These are phyloP conservation scores for Saturnispora sekii DNA, from an alignment of 805 yeast species.

Conservation along the genomic window DNA sequence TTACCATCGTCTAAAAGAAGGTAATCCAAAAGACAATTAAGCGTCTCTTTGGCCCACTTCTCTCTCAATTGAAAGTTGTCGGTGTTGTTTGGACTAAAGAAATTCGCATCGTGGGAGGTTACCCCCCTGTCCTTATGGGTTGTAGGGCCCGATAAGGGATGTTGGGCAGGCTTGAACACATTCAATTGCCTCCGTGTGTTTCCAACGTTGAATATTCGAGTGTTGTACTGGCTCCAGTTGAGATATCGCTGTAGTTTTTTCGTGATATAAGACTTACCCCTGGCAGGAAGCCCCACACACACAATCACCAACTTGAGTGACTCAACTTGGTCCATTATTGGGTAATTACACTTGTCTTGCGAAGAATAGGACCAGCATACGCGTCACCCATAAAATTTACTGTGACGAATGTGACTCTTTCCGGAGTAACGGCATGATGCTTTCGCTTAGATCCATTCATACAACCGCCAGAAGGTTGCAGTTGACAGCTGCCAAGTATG, in stretches of 20 bases:
- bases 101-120: constrained; percentile 30
- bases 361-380: neutral
- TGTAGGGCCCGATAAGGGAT: constrained; percentile 29
- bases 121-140: neutral
- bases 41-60: constrained; percentile 42
- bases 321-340: constrained; percentile 13
- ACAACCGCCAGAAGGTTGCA: constrained; percentile 1
- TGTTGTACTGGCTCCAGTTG: constrained; percentile 52
- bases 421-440: constrained; percentile 8
- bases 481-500: constrained; percentile 13
- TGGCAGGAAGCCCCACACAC: constrained; percentile 69
- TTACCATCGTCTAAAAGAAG: constrained; percentile 34
- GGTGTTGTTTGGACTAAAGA: constrained; percentile 33
- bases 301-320: constrained; percentile 49
- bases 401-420: constrained; percentile 6
- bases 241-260: constrained; percentile 50
- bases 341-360: neutral
- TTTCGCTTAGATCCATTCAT: constrained; percentile 1
- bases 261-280: constrained; percentile 68
- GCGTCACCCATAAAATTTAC: neutral
- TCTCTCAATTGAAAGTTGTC: constrained; percentile 38
- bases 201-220: constrained; percentile 67
- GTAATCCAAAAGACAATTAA: constrained; percentile 36
- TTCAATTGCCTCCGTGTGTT: constrained; percentile 54
- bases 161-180: constrained; percentile 28